A percentile compares a stretch with the other conserved stretches of the same genome.
These are phyloP conservation scores for Evansstolkia leycettana DNA, from an alignment of 495 filamentous ascomycete species.

Conservation along the genomic window DNA sequence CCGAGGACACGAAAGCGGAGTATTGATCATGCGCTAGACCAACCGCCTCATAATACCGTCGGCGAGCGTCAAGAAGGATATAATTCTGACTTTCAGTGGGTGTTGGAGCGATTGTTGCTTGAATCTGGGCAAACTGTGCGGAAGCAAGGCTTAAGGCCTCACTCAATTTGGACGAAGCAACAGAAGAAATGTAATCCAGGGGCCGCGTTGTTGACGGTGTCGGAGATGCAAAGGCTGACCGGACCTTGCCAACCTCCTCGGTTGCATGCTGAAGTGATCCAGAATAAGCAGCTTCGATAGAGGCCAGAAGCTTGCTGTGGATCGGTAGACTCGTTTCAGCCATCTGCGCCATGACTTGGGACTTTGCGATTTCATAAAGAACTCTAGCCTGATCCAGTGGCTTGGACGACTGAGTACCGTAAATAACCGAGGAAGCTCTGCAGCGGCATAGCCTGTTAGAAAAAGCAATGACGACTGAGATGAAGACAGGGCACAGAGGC, in stretches of 20 bases:
- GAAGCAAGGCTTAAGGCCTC: slow-evolving; percentile 54
- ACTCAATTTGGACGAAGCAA: slow-evolving; percentile 51
- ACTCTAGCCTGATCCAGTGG: slow-evolving; percentile 48
- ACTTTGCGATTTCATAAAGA: slow-evolving; percentile 54
- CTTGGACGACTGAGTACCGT: slow-evolving; percentile 43
- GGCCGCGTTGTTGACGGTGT: slow-evolving; percentile 35
- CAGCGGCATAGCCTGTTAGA: too few relatives aligned
- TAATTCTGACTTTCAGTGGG: slow-evolving; percentile 41
- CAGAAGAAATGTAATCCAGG: slow-evolving; percentile 45
- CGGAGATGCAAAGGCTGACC: too few relatives aligned
- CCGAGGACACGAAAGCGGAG: slow-evolving; percentile 57
- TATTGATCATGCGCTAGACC: slow-evolving; percentile 69
- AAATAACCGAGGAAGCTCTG: slow-evolving; percentile 28
- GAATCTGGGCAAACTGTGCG: slow-evolving; percentile 48
- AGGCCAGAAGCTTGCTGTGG: slow-evolving; percentile 50
- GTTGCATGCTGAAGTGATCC: slow-evolving; percentile 50
- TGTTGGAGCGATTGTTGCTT: slow-evolving; percentile 44
- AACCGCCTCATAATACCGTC: slow-evolving; percentile 66
- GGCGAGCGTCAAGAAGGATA: slow-evolving; percentile 47
- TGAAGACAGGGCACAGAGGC: too few relatives aligned
- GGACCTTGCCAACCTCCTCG: slow-evolving; percentile 32
- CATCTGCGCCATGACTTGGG: slow-evolving; percentile 50
- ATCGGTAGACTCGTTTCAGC: slow-evolving; percentile 51
- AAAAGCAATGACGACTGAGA: too few relatives aligned
- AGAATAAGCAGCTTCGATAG: slow-evolving; percentile 57